Base-by-base conservation (phyloP, 2,329 filamentous ascomycete genomes). In the Colletotrichum liriopes region DNA sequence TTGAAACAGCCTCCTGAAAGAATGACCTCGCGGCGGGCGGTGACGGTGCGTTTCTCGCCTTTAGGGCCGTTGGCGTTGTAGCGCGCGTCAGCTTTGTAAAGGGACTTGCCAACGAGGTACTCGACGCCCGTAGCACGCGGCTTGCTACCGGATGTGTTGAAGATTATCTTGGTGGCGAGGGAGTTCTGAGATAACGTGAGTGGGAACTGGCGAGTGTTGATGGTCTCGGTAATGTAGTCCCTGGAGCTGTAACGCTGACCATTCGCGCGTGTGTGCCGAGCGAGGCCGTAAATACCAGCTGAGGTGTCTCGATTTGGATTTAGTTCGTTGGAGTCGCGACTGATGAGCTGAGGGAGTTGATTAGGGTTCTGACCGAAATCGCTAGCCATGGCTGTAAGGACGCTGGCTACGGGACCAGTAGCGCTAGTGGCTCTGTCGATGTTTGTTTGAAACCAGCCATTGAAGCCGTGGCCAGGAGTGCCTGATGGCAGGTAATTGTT, bases 1-100 rank as follows among this genome's bases (percentile, higher is more conserved):
- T 87, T 86, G 77, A 87, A 86, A 4, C 83, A 79, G n/a, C 87
- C 87, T 0, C 84, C 86, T 0, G 84, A 82, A 5, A 89, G 72
- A 45, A 89, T 87, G 29, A 89, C 83, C 73, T 89, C 87, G 29
- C 80, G 80, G 41, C 76, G 77, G 11, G 78, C 79, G 11, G 72
- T 76, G 2, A 79, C 78, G 6, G 78, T 76, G 49, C 71, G 32
- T 18, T 49, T 55, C 1, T 43, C 52, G 1, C 61, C 54, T 12
- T 37, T 4, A 18, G 54, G 32, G 7, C 54, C 54, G n/a, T 60
- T 70, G 52, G 86, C 23, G 35, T 43, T 45, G 55, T 65, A 68
- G 5, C 60, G 54, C 20, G 47, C 37, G 26, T 78, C 75, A 23
- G 70, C 76, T 16, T 61, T 47, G 74, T 76, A 77, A 20, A 78